phyloP scores from a whole-genome alignment of 1,139 yeast genomes.

The Sugiyamaella japonica region DNA sequence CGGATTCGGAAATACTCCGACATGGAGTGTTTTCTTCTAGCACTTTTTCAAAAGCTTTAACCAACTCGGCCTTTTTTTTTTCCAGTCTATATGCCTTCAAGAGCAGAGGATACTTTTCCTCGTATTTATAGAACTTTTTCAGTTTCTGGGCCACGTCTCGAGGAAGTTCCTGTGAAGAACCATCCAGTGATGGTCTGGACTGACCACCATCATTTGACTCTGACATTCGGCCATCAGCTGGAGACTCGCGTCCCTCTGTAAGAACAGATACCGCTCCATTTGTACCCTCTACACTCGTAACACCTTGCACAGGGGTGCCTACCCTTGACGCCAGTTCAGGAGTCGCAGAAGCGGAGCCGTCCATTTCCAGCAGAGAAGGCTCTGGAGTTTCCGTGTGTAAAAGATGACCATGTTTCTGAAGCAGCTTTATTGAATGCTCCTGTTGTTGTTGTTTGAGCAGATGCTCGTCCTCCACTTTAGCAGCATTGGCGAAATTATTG shows the following conservation, averaged over 20 bases:
- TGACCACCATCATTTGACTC: constrained; percentile 1
- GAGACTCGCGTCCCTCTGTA: background rate
- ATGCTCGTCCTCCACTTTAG: constrained; percentile 1
- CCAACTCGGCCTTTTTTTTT: constrained; percentile 63
- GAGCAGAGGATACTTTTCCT: constrained; percentile 77
- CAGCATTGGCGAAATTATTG: constrained; percentile 3
- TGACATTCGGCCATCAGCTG: background rate
- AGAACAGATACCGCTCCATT: too few relatives aligned
- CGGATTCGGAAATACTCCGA: constrained; percentile 69
- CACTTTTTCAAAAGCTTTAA: constrained; percentile 66
- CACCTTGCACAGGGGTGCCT: constrained; percentile 6
- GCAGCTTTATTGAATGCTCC: constrained; percentile 27
- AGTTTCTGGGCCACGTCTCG: constrained; percentile 60
- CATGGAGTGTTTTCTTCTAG: constrained; percentile 81
- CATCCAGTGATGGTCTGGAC: background rate
- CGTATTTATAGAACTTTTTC: constrained; percentile 80
- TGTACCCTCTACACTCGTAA: background rate
- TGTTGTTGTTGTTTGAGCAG: constrained; percentile 4
- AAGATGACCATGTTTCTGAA: constrained; percentile 34
- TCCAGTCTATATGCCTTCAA: constrained; percentile 83
- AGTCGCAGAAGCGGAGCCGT: constrained; percentile 10
- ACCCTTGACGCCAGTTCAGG: constrained; percentile 7
- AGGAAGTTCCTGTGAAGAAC: constrained; percentile 45
- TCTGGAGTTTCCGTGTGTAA: constrained; percentile 36
- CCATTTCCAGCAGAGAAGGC: constrained; percentile 29